Evolutionary conservation across 2,329 filamentous ascomycete genomes (phyloP).

Genomic region (Cyclaneusma minus): DNA sequence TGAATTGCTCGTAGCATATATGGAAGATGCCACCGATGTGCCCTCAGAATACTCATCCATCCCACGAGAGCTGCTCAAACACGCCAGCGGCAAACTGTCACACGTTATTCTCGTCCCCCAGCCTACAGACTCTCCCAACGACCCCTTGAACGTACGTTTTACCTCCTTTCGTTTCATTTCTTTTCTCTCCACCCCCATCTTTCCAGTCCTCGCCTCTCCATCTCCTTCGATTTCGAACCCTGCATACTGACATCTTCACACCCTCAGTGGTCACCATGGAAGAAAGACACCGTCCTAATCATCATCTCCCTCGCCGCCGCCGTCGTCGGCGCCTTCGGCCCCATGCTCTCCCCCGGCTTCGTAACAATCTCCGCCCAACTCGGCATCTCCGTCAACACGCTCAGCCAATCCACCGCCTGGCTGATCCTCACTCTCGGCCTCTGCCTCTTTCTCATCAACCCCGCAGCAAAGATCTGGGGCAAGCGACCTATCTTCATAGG

Average conservation of each 20-base stretch:
- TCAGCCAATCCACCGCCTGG: conserved; percentile 31
- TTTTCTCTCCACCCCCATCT: too few species aligned
- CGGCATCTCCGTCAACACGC: conserved; percentile 24
- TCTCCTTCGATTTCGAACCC: too few species aligned
- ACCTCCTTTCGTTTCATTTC: too few species aligned
- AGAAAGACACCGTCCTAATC: conserved; percentile 28
- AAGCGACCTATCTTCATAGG: conserved; percentile 32
- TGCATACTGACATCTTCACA: conserved; percentile 1
- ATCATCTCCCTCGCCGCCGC: conserved; percentile 29
- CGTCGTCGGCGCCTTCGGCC: conserved; percentile 33
- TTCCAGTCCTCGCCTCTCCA: too few species aligned
- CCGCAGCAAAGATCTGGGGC: conserved; percentile 33
- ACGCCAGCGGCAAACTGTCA: conserved; percentile 9
- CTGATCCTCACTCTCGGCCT: conserved; percentile 30
- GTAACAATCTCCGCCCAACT: conserved; percentile 27
- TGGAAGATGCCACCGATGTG: conserved; percentile 29
- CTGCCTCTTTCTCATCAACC: conserved; percentile 32
- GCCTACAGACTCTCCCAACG: conserved; percentile 30
- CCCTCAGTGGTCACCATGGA: conserved; percentile 25
- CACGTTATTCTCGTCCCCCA: conserved; percentile 21
- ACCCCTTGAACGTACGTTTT: conserved; percentile 27
- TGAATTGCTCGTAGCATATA: conserved; percentile 21
- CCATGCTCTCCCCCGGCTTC: conserved; percentile 34
- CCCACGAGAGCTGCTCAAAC: conserved; percentile 20
- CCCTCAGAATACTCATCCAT: conserved; percentile 28